phyloP scores from a whole-genome alignment of 805 yeast genomes.

The Candida piceae region DNA sequence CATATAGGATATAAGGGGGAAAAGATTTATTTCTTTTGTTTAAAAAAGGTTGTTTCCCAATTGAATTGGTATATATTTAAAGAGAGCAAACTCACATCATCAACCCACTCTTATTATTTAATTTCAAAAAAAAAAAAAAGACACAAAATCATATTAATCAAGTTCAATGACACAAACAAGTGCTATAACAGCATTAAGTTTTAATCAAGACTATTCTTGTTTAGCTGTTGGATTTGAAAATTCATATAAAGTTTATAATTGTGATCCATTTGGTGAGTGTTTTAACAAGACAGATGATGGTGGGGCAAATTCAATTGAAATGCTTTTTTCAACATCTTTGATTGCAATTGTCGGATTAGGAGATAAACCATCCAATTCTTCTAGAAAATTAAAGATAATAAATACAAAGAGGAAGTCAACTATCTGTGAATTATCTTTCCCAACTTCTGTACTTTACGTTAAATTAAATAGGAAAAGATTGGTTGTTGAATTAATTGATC shows the following conservation, averaged over 20 bases:
- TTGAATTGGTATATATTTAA: no score
- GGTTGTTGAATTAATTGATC: conserved; percentile 72
- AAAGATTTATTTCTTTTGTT: no score
- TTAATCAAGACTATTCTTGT: conserved; percentile 88
- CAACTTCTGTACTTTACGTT: conserved; percentile 66
- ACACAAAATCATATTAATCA: no score
- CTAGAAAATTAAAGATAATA: conserved; percentile 75
- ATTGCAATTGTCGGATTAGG: conserved; percentile 81
- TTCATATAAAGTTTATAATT: conserved; percentile 73
- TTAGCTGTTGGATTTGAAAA: conserved; percentile 65
- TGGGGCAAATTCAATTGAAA: conserved; percentile 70
- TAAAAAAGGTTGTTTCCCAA: no score
- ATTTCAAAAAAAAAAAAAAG: no score
- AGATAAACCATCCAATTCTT: conserved; percentile 61
- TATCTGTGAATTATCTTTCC: conserved; percentile 87
- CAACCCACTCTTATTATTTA: no score
- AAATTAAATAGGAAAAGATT: conserved; percentile 78
- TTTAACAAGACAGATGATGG: conserved; percentile 44
- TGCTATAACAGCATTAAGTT: conserved; percentile 25
- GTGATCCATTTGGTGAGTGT: conserved; percentile 81
- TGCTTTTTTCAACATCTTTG: conserved; percentile 85
- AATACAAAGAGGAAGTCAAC: conserved; percentile 73
- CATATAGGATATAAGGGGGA: no score
- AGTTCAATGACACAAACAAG: no score
- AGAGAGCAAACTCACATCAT: no score